Evolutionary conservation across 2,329 filamentous ascomycete genomes (phyloP).

Genomic region (Fusarium sp.): DNA sequence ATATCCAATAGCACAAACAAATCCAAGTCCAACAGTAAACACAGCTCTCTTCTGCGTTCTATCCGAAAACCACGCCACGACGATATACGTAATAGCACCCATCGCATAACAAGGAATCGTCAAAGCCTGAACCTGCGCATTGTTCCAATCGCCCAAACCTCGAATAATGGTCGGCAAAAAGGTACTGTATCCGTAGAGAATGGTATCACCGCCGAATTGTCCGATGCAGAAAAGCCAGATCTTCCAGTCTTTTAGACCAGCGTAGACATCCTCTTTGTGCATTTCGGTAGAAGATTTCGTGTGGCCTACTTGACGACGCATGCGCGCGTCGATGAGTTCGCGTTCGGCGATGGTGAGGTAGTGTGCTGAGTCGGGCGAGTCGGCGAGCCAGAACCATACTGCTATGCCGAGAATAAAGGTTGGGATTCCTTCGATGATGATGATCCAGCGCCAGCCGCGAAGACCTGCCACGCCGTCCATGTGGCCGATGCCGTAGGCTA

Average conservation of each 20-base stretch:
- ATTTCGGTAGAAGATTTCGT: slow-evolving; percentile 46
- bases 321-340: slow-evolving; percentile 50
- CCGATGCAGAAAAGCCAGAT: slow-evolving; percentile 69
- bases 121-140: slow-evolving; percentile 66
- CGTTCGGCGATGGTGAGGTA: slow-evolving; percentile 65
- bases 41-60: slow-evolving; percentile 65
- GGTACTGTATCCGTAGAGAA: slow-evolving; percentile 71
- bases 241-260: slow-evolving; percentile 68
- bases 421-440: slow-evolving; percentile 61
- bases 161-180: slow-evolving; percentile 75
- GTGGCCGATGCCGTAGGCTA: slow-evolving; percentile 51
- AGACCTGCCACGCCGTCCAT: slow-evolving; percentile 44
- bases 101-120: slow-evolving; percentile 74
- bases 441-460: slow-evolving; percentile 66
- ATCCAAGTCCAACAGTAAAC: slow-evolving; percentile 63
- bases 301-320: slow-evolving; percentile 47
- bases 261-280: slow-evolving; percentile 66
- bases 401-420: slow-evolving; percentile 49
- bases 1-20: slow-evolving; percentile 66
- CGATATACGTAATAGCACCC: slow-evolving; percentile 69
- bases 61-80: slow-evolving; percentile 68
- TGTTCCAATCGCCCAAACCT: slow-evolving; percentile 62
- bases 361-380: slow-evolving; percentile 60
- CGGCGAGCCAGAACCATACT: slow-evolving; percentile 47
- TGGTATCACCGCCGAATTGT: slow-evolving; percentile 71